A percentile compares a stretch with the other conserved stretches of the same genome.
Evolutionary conservation across 805 yeast genomes (phyloP).

Genomic region (Novakomyces olei): DNA sequence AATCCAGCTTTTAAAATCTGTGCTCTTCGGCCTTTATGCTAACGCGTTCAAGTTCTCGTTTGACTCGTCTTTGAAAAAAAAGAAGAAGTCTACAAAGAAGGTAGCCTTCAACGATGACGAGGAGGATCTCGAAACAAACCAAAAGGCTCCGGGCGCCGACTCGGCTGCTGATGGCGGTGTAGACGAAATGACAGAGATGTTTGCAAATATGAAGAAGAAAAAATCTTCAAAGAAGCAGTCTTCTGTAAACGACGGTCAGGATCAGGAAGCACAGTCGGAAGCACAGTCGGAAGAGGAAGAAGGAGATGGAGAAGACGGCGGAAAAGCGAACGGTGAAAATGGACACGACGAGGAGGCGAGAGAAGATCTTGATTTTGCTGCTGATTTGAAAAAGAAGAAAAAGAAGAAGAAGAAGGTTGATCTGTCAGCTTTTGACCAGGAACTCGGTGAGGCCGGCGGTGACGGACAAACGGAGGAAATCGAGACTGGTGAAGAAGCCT

Average conservation of each 20-base stretch:
- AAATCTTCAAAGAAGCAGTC: conserved; percentile 35
- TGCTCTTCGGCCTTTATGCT: too few species aligned
- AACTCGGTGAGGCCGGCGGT: too few species aligned
- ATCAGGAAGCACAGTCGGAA: too few species aligned
- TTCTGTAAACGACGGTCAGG: too few species aligned
- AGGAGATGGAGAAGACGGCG: conserved; percentile 6
- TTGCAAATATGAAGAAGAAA: conserved; percentile 66
- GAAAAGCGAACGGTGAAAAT: too few species aligned
- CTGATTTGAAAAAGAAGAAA: conserved; percentile 48
- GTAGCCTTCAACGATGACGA: conserved; percentile 7
- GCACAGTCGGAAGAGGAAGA: conserved; percentile 17
- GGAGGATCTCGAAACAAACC: conserved; percentile 3
- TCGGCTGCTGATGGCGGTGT: conserved; percentile 10
- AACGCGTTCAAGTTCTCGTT: too few species aligned
- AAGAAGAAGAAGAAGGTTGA: conserved; percentile 46
- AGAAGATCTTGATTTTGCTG: conserved; percentile 11
- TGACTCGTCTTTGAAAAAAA: conserved; percentile 20
- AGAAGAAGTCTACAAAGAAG: conserved; percentile 14
- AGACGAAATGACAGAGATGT: conserved; percentile 34
- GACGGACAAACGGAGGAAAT: conserved; percentile 8
- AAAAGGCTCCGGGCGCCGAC: conserved; percentile 2
- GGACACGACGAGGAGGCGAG: conserved; percentile 6
- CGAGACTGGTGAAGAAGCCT: conserved; percentile 9
- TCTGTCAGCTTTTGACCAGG: conserved; percentile 67
- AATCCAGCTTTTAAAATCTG: too few species aligned